These are phyloP conservation scores for Sarcomyxa edulis DNA, from an alignment of 768 basidiomycete species.

Conservation along the genomic window DNA sequence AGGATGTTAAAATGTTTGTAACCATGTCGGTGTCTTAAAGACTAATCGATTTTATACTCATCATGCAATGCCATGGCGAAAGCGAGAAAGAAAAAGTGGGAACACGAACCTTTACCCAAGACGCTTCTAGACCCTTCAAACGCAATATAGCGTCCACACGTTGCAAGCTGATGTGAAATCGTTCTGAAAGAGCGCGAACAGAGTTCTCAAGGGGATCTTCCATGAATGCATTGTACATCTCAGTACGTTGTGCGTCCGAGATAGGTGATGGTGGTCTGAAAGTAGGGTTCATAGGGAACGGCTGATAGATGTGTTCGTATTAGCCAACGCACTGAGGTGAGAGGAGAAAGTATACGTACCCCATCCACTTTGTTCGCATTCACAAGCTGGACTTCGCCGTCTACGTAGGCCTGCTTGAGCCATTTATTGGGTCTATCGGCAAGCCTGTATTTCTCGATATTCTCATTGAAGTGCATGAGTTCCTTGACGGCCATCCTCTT, in stretches of 20 bases:
- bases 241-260: slow-evolving; percentile 51
- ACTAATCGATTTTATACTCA: slow-evolving; percentile 89
- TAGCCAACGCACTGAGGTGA: slow-evolving; percentile 1
- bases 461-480: no score
- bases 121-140: slow-evolving; percentile 70
- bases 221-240: slow-evolving; percentile 60
- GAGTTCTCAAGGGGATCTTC: slow-evolving; percentile 48
- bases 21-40: slow-evolving; percentile 83
- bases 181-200: slow-evolving; percentile 55
- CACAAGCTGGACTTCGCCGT: no score
- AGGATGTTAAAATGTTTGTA: slow-evolving; percentile 35
- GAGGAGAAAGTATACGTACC: no score
- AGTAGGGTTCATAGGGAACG: slow-evolving; percentile 80
- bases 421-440: no score
- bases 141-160: slow-evolving; percentile 81
- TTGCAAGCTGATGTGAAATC: slow-evolving; percentile 64
- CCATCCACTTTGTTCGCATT: no score
- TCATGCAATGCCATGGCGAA: slow-evolving; percentile 22
- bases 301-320: no score
- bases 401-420: no score
- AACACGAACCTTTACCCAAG: slow-evolving; percentile 64
- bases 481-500: no score
- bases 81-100: slow-evolving; percentile 12
- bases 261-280: slow-evolving; percentile 79
- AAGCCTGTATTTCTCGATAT: no score